Evolutionary conservation across 805 yeast genomes (phyloP), one percentile per base, ranked within the genome.

Genomic region (Vanderwaltozyma yarrowii): DNA sequence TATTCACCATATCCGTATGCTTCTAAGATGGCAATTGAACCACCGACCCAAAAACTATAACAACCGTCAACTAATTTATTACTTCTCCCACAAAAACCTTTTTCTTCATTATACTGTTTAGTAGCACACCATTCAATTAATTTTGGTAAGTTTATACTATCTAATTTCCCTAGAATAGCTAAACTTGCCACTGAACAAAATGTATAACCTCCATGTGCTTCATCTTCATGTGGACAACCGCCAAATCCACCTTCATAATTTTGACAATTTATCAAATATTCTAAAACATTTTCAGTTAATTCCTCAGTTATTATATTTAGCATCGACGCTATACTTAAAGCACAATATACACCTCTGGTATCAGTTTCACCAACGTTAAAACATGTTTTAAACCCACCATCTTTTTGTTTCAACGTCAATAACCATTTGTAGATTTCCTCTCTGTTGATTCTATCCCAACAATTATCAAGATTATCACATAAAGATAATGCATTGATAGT

Each of bases 181-280:
- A 75, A 62, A 35, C 76, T 72, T 32, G 80, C 94, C 32, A 83
- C 65, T 0, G 89, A 94, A 64, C 99, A 92, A 58, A 75, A 92
- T 0, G 97, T 76, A 56, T 92, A 94, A 1, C 98, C 99, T 2
- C 96, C 98, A 56, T 92, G 99, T 0, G 97, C 96, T 59, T 92
- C 99, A 42, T 75, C 80, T 5, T 71, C 67, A 15, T 56, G 57
- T 0, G 94, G 92, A 16, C 69, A 67, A 1, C 94, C 95, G 1
- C 88, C 86, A 61, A 89, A 83, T 0, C 98, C 98, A 18, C 99
- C 98, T 62, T 94, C 98, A 54, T 72, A 88, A 0, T 89, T 83
- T 59, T 92, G 98, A 49, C 96, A 86, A 11, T 55, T 46, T 0
- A 61, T 49, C 12, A 92, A 47, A 78, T 87, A 89, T 12, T 70